Conservation (phyloP, 2,329 filamentous ascomycete genomes). For the Pseudovirgaria hyperparasitica region DNA sequence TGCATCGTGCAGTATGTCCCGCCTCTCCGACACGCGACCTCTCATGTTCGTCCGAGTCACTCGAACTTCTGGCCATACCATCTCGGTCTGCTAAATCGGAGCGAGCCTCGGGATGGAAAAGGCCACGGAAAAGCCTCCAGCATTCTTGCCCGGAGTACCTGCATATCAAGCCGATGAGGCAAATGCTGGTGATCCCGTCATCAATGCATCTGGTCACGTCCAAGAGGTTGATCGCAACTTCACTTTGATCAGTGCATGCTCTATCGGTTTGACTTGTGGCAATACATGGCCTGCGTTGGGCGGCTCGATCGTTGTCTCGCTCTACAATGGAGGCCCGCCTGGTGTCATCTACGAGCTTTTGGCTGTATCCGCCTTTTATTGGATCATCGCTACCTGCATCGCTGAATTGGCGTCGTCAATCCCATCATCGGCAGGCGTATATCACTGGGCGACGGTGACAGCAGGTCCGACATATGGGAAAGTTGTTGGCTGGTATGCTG, state of each 20-base stretch:
- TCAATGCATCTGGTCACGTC: constrained; percentile 39
- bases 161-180: constrained; percentile 10
- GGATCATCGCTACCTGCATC: constrained; percentile 36
- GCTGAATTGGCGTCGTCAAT: constrained; percentile 37
- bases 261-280: constrained; percentile 32
- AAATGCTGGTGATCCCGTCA: constrained; percentile 17
- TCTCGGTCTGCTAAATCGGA: too few species aligned
- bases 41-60: too few species aligned
- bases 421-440: constrained; percentile 28
- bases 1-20: too few species aligned
- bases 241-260: constrained; percentile 32
- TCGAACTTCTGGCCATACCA: too few species aligned
- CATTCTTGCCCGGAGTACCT: too few species aligned
- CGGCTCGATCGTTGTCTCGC: constrained; percentile 30
- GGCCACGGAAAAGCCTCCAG: too few species aligned
- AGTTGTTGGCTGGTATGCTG: constrained; percentile 36
- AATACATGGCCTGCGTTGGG: constrained; percentile 34
- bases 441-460: constrained; percentile 41
- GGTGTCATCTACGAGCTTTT: constrained; percentile 36
- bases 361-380: constrained; percentile 37
- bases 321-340: constrained; percentile 34
- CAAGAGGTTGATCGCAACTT: constrained; percentile 40
- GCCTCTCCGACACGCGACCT: too few species aligned
- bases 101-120: too few species aligned
- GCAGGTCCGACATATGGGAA: constrained; percentile 34